Percentiles rank a stretch among this genome's conserved stretches.
phyloP scores from a whole-genome alignment of 2,329 filamentous ascomycete genomes.

The Ophiostoma triangulosporum region DNA sequence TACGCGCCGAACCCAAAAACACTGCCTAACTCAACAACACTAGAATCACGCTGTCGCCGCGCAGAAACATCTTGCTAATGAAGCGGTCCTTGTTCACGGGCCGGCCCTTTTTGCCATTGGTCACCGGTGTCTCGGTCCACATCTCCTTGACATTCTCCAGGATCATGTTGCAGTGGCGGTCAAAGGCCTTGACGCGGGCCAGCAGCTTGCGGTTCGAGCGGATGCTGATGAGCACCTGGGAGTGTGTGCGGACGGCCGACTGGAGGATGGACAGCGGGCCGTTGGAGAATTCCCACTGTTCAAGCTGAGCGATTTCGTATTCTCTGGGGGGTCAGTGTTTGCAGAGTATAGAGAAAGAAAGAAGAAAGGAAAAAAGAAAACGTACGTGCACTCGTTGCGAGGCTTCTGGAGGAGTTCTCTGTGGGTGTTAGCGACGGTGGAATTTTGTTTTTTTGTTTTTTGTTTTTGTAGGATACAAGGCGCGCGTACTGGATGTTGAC shows the following conservation, averaged over 20 bases:
- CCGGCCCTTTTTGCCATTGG: constrained; percentile 75
- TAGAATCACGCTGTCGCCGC: constrained; percentile 78
- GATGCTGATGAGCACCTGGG: constrained; percentile 91
- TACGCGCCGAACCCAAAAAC: too few relatives aligned
- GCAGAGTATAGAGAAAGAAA: not conserved
- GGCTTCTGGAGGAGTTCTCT: constrained; percentile 16
- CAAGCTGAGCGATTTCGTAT: constrained; percentile 71
- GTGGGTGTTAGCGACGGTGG: not conserved
- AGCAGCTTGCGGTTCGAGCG: constrained; percentile 98
- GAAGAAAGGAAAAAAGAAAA: not conserved
- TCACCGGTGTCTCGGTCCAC: constrained; percentile 92
- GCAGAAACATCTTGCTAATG: constrained; percentile 93
- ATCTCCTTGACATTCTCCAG: constrained; percentile 61
- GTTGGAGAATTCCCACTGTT: constrained; percentile 39
- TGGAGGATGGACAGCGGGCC: constrained; percentile 75
- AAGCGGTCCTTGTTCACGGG: constrained; percentile 96
- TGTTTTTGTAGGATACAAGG: too few relatives aligned
- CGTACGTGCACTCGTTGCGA: constrained; percentile 15
- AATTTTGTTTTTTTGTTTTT: too few relatives aligned
- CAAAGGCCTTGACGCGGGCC: constrained; percentile 94
- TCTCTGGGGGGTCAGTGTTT: constrained; percentile 40
- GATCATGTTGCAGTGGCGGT: constrained; percentile 89
- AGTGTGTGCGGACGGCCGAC: constrained; percentile 87
- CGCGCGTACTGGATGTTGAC: constrained; percentile 15
- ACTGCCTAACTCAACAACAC: constrained; percentile 63